phyloP scores from a whole-genome alignment of 2,329 filamentous ascomycete species.

The Sclerotinia minor region DNA sequence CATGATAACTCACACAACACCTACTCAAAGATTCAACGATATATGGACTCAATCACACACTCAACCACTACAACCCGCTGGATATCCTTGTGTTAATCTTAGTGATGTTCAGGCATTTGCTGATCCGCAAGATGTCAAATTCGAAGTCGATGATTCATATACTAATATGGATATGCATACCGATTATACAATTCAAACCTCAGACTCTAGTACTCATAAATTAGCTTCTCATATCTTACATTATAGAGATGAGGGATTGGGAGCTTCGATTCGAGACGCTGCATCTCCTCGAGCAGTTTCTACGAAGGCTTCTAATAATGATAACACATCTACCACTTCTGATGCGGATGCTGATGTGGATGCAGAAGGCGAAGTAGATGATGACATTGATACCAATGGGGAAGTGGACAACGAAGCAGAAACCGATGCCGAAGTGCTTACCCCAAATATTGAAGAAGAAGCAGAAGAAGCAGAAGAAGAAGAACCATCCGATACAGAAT shows the following conservation, averaged over 20 bases:
- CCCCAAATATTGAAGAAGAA: conserved; percentile 13
- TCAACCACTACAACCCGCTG: conserved; percentile 14
- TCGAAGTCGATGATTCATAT: conserved; percentile 32
- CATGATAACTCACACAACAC: conserved; percentile 17
- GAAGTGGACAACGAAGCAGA: conserved; percentile 10
- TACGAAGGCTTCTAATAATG: conserved; percentile 20
- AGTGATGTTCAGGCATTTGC: conserved; percentile 37
- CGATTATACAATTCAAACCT: conserved; percentile 14
- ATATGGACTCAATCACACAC: conserved; percentile 1
- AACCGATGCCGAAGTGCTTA: background rate
- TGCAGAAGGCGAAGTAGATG: conserved; percentile 23
- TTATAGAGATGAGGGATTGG: conserved; percentile 35
- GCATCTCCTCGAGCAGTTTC: conserved; percentile 26
- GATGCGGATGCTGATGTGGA: conserved; percentile 33
- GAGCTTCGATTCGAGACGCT: conserved; percentile 34
- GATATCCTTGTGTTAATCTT: conserved; percentile 34
- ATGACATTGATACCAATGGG: conserved; percentile 12
- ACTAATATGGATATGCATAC: conserved; percentile 26
- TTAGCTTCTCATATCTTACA: conserved; percentile 7
- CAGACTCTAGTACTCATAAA: background rate
- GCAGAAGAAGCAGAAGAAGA: conserved; percentile 23
- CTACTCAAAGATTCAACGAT: conserved; percentile 26
- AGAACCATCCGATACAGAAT: conserved; percentile 34
- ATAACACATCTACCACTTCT: conserved; percentile 24
- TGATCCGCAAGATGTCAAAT: conserved; percentile 33